phyloP scores from a whole-genome alignment of 73 alveolate genomes.

The Tetrahymena elliotti region DNA sequence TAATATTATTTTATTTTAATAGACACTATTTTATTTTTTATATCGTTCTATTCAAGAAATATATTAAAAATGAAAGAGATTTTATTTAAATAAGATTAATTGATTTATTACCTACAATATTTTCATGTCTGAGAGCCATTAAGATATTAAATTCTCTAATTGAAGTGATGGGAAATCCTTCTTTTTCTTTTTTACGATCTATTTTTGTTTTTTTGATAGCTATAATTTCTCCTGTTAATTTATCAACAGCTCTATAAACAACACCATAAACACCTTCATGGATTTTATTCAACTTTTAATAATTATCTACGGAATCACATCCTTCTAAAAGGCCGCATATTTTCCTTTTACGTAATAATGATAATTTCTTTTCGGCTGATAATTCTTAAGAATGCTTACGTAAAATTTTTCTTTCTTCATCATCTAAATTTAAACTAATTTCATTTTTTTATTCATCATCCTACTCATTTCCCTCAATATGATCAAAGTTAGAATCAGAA shows the following conservation, averaged over 20 bases:
- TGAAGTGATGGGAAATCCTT: slow-evolving; percentile 96
- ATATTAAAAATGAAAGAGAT: no score
- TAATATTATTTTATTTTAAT: no score
- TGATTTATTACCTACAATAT: slow-evolving; percentile 49
- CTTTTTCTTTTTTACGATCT: slow-evolving; percentile 68
- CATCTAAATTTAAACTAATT: background rate
- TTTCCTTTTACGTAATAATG: slow-evolving; percentile 25
- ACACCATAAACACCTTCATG: slow-evolving; percentile 95
- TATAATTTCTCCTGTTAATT: slow-evolving; percentile 52
- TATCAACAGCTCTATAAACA: slow-evolving; percentile 86
- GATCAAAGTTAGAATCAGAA: background rate
- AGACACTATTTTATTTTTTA: background rate
- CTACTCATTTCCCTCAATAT: background rate
- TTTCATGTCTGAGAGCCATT: slow-evolving; percentile 76
- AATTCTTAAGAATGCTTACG: slow-evolving; percentile 3
- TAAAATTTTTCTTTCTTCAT: background rate
- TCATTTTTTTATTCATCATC: background rate
- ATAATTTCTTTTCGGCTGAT: slow-evolving; percentile 5
- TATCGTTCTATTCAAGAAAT: no score
- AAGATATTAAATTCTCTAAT: slow-evolving; percentile 87
- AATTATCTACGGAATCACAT: slow-evolving; percentile 48
- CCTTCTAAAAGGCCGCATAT: slow-evolving; percentile 42
- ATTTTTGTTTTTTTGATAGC: slow-evolving; percentile 85
- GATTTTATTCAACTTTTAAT: slow-evolving; percentile 41
- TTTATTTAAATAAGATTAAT: slow-evolving; percentile 44